These are phyloP conservation scores for Sugiyamaella sp. DNA, from an alignment of 1,139 yeast genomes.

Conservation along the genomic window DNA sequence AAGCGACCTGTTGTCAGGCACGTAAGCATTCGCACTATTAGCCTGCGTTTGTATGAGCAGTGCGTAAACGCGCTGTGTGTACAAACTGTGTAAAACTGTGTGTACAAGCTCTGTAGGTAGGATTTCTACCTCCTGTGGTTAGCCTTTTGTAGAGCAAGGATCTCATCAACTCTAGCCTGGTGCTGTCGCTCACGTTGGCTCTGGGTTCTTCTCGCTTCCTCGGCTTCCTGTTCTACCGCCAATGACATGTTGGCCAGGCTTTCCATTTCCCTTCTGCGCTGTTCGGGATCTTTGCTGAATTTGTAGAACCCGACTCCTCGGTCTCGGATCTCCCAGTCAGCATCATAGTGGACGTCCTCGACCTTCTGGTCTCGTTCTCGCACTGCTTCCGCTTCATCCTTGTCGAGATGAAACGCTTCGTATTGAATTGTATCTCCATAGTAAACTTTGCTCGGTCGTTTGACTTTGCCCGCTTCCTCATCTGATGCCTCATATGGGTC, in stretches of 20 bases:
- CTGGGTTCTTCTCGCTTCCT: not conserved
- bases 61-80: too few species aligned
- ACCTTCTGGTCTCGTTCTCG: slow-evolving; percentile 24
- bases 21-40: too few species aligned
- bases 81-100: too few species aligned
- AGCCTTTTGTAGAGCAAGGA: not conserved
- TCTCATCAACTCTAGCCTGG: slow-evolving; percentile 5
- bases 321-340: slow-evolving; percentile 38
- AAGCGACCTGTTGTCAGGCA: too few species aligned
- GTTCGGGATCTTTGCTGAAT: slow-evolving; percentile 34
- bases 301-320: slow-evolving; percentile 41
- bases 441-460: slow-evolving; percentile 28
- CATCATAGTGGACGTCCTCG: slow-evolving; percentile 36
- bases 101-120: too few species aligned
- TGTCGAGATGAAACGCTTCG: slow-evolving; percentile 35
- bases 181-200: not conserved
- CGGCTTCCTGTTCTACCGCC: not conserved
- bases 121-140: not conserved
- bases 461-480: slow-evolving; percentile 17
- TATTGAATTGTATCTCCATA: slow-evolving; percentile 39
- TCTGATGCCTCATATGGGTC: slow-evolving; percentile 8
- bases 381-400: slow-evolving; percentile 23
- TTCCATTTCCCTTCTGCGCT: slow-evolving; percentile 34
- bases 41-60: too few species aligned
- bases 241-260: slow-evolving; percentile 4